Evolutionary conservation across 352 stramenopile species (phyloP).

Genomic region (Phytophthora fragariaefolia): DNA sequence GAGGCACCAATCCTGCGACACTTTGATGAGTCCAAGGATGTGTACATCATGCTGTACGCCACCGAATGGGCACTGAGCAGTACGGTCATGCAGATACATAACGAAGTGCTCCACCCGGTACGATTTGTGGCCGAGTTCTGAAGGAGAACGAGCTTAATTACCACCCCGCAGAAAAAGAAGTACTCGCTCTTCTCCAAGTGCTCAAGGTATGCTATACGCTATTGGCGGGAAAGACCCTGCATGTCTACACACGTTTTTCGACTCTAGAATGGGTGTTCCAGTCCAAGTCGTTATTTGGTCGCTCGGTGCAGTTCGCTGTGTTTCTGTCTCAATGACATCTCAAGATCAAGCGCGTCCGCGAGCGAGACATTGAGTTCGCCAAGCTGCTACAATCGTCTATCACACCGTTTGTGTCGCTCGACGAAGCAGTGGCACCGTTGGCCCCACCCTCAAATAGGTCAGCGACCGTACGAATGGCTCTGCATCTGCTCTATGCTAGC

Average conservation of each 20-base stretch:
- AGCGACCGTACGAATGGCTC: neutral
- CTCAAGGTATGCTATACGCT: neutral
- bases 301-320: neutral
- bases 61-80: too few relatives aligned
- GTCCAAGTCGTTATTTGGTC: neutral
- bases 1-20: too few relatives aligned
- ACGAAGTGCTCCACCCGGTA: too few relatives aligned
- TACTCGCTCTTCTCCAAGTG: neutral
- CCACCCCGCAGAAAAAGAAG: too few relatives aligned
- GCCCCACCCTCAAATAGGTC: neutral
- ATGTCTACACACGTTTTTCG: conserved; percentile 1
- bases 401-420: neutral
- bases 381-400: neutral
- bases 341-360: neutral
- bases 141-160: too few relatives aligned
- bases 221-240: neutral
- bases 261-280: conserved; percentile 2
- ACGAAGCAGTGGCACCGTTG: neutral
- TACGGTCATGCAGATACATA: too few relatives aligned
- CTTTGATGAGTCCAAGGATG: too few relatives aligned
- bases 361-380: conserved; percentile 1
- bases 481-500: neutral
- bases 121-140: too few relatives aligned
- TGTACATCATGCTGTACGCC: too few relatives aligned
- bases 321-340: neutral